Base-by-base conservation (phyloP, 2,329 filamentous ascomycete genomes). In the Tolypocladium amazonense region DNA sequence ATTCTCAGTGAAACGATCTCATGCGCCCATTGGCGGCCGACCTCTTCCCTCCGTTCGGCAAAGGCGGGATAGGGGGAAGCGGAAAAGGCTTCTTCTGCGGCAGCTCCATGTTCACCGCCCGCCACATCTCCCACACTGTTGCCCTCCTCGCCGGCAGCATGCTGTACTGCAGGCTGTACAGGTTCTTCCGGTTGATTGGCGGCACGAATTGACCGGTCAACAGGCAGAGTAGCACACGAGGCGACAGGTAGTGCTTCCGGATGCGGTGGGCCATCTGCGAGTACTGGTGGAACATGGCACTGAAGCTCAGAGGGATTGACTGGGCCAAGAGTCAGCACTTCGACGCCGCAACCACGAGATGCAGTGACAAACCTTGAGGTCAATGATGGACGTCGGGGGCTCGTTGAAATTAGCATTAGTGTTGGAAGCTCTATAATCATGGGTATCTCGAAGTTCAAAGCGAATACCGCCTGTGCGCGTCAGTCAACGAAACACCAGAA, bases 231-330 rank as follows among this genome's bases (percentile, higher is more conserved):
- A 97, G 83, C 25, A 99, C 95, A 18, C 87, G 84, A 0, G 91
- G 91, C 0, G 92, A 93, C 52, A 97, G 81, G 72, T 99, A 99
- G 75, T 99, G 94, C 72, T 96, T 96, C 60, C 91, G 88, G 63
- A 99, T 90, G 56, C 94, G 90, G 63, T 90, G 86, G 35, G 89
- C 92, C 68, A 99, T 90, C 72, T 97, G 92, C 70, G 95, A 96
- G 75, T 99, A 99, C 69, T 97, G 92, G 62, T 95, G 85, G 74
- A 99, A 97, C 85, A 97, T 97, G 67, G 89, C 90, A n/a, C 87
- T 84, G 65, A 97, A 89, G 4, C 90, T 87, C 8, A 99, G 83
- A 2, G 94, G 93, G 8, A 96, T 89, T 4, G 93, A 93, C 87
- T 94, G 66, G 4, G 30, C 15, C 4, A 30, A 18, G 15, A 39